Evolutionary conservation across 495 filamentous ascomycete genomes (phyloP), one percentile per base, ranked within the genome.

Genomic region (Rostrohypoxylon terebratum): DNA sequence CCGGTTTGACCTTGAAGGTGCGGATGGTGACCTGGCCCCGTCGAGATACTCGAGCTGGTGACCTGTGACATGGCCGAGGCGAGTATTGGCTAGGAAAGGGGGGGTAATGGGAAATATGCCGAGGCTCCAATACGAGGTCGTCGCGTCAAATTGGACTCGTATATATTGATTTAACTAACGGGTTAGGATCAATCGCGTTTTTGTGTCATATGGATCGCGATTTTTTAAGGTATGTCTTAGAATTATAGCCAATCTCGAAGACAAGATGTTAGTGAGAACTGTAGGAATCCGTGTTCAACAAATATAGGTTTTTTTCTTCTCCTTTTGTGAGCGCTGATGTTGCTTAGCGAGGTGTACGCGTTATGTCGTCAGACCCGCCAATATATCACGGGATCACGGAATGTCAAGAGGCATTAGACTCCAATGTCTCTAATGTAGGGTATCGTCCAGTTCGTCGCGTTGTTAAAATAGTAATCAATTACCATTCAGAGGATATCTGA

Each of bases 291-390:
- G 38, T 33, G 63, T 63, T n/a, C 13, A 62, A 31, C 38, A 10
- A 31, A 45, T 63, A 23, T 33, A 47, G 45, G 60, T 57, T 61
- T 42, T 42, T 38, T 38, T 38, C 9, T 63, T 65, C 59, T 63
- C 54, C 58, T 68, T 65, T 65, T 72, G 45, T 54, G 44, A 53
- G 59, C 3, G 70, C 25, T 50, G 55, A 48, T 66, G 40, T 58
- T 50, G 65, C 65, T 65, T 68, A 69, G 70, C 62, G 66, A 74
- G 66, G n/a, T 54, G 31, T 63, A 74, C 71, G 71, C 71, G 71
- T 74, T 73, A n/a, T 28, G 65, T 73, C 45, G 64, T 42, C 60
- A 68, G 59, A 66, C 20, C 44, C 51, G 54, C 55, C 36, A 34
- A 59, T 45, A 45, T 62, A 28, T 74, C 62, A 55, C 42, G 38